Conservation (phyloP, 305 asterid genomes). For the Solanum hybrid region DNA sequence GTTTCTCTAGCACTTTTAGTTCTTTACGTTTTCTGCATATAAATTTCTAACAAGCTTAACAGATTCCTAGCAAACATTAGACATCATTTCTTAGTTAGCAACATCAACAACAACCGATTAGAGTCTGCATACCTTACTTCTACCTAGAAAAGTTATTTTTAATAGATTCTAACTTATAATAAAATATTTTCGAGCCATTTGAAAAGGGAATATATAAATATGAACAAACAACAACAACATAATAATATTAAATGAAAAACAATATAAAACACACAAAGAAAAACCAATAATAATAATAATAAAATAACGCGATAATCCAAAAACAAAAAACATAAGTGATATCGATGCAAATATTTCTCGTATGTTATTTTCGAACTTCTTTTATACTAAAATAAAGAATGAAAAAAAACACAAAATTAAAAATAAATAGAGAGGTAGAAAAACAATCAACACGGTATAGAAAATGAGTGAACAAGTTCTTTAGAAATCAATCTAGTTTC, state of each 20-base stretch:
- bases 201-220: background rate
- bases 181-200: no score
- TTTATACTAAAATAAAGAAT: no score
- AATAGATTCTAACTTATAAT: background rate
- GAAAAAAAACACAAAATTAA: no score
- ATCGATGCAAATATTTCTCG: background rate
- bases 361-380: background rate
- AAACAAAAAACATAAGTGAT: background rate
- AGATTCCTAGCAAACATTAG: background rate
- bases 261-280: background rate
- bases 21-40: background rate
- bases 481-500: background rate
- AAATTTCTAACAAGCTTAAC: background rate
- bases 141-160: background rate
- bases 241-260: background rate
- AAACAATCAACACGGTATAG: no score
- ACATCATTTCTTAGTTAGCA: background rate
- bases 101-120: background rate
- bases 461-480: no score
- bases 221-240: background rate
- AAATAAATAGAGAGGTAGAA: no score
- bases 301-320: background rate
- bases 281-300: background rate
- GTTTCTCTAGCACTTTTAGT: background rate
- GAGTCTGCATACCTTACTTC: no score